Evolutionary conservation across 2,329 filamentous ascomycete genomes (phyloP).

Genomic region (Mariannaea sp.): DNA sequence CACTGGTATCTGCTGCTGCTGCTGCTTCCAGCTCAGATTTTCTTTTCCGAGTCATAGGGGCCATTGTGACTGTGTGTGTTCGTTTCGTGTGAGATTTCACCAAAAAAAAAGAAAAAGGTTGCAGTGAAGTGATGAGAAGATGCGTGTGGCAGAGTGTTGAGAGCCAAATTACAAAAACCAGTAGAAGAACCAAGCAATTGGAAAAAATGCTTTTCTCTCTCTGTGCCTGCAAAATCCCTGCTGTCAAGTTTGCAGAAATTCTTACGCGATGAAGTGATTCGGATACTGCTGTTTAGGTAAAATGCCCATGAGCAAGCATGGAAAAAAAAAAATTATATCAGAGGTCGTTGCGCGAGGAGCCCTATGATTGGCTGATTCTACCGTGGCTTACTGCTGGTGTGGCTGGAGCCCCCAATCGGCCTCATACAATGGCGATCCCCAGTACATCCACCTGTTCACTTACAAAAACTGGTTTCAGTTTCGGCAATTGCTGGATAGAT

Average conservation of each 20-base stretch:
- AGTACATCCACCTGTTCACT: conserved; percentile 7
- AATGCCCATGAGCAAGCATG: not conserved
- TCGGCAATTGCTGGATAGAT: not conserved
- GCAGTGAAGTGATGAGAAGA: conserved; percentile 1
- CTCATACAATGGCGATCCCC: conserved; percentile 9
- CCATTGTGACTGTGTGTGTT: conserved; percentile 26
- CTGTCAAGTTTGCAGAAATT: not conserved
- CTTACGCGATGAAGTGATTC: not conserved
- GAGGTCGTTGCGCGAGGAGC: not conserved
- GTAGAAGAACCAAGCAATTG: not conserved
- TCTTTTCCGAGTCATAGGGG: conserved; percentile 39
- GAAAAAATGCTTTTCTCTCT: not conserved
- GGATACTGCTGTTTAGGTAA: not conserved
- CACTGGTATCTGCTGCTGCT: conserved; percentile 15
- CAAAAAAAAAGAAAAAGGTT: too few relatives aligned
- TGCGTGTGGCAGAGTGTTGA: too few relatives aligned
- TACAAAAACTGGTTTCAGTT: conserved; percentile 1
- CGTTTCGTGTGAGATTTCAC: not conserved
- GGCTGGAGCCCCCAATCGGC: conserved; percentile 21
- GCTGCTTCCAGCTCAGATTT: conserved; percentile 33
- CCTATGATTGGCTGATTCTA: conserved; percentile 27
- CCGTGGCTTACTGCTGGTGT: conserved; percentile 14
- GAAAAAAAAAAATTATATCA: conserved; percentile 19
- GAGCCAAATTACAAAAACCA: not conserved
- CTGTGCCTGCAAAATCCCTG: not conserved